phyloP scores from a whole-genome alignment of 352 stramenopile genomes.

The Globisporangium canariense region DNA sequence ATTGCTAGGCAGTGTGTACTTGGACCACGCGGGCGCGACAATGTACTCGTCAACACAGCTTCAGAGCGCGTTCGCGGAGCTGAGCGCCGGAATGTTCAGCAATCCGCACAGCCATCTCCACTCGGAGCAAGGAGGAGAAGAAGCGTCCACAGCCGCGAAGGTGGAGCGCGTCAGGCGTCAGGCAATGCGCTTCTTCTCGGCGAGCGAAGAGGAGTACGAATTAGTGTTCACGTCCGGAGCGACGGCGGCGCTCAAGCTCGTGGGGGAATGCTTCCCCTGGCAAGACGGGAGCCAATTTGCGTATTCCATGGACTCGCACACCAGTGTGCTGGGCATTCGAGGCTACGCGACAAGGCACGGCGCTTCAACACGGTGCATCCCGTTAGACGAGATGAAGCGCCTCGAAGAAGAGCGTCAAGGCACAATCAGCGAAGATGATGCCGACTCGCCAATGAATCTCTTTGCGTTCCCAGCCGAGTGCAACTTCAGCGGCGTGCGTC shows the following conservation, averaged over 20 bases:
- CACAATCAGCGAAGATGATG: not conserved
- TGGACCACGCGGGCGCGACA: slow-evolving; percentile 85
- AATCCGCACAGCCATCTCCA: slow-evolving; percentile 60
- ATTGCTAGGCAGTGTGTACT: slow-evolving; percentile 45
- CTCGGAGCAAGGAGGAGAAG: slow-evolving; percentile 9
- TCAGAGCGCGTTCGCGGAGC: slow-evolving; percentile 38
- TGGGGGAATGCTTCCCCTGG: slow-evolving; percentile 83
- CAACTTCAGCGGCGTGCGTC: slow-evolving; percentile 68
- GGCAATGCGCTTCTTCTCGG: slow-evolving; percentile 69
- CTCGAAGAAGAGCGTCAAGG: slow-evolving; percentile 15
- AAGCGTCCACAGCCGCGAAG: slow-evolving; percentile 34
- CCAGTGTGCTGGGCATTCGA: slow-evolving; percentile 67
- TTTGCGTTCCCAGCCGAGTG: slow-evolving; percentile 75
- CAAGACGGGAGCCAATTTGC: slow-evolving; percentile 43
- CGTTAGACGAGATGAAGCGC: slow-evolving; percentile 35
- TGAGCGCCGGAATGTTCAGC: slow-evolving; percentile 47
- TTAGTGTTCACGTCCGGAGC: slow-evolving; percentile 85
- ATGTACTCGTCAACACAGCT: slow-evolving; percentile 73
- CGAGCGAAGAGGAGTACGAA: slow-evolving; percentile 64
- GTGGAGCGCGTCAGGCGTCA: slow-evolving; percentile 45
- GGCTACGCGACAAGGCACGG: slow-evolving; percentile 31
- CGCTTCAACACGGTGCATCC: slow-evolving; percentile 29
- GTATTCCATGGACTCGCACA: slow-evolving; percentile 67
- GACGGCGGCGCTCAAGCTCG: slow-evolving; percentile 75
- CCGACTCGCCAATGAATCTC: slow-evolving; percentile 27